phyloP scores from a whole-genome alignment of 179 eudicot genomes.

The Spergularia azorica region DNA sequence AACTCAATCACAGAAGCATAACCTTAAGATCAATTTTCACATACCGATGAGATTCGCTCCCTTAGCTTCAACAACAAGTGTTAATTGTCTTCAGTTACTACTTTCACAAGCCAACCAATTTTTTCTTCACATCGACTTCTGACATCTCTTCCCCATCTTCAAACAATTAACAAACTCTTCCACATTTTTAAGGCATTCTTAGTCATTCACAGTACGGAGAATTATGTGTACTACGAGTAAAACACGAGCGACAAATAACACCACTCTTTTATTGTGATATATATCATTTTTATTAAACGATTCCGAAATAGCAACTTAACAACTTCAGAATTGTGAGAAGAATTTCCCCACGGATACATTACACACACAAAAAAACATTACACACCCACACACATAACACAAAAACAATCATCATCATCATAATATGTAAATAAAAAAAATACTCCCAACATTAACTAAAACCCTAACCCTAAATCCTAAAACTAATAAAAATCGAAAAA shows the following conservation, averaged over 20 bases:
- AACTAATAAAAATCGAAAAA: neutral
- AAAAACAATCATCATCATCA: neutral
- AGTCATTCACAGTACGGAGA: too few species aligned
- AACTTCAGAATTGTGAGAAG: too few species aligned
- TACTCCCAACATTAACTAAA: neutral
- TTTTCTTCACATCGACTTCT: conserved; percentile 49
- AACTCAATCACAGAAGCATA: neutral
- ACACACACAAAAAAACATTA: conserved; percentile 11
- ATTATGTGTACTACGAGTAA: too few species aligned
- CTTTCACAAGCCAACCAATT: conserved; percentile 49
- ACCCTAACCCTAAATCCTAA: conserved; percentile 18
- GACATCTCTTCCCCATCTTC: too few species aligned
- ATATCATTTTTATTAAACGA: too few species aligned
- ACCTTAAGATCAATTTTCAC: neutral
- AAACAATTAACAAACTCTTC: too few species aligned
- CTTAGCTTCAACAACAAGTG: conserved; percentile 59
- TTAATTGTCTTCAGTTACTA: conserved; percentile 65
- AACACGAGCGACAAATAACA: too few species aligned
- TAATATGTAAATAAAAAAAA: too few species aligned
- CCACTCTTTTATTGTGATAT: too few species aligned
- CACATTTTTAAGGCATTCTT: too few species aligned
- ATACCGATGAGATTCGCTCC: conserved; percentile 57
- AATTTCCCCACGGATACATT: too few species aligned
- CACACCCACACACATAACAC: neutral
- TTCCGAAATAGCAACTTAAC: too few species aligned